phyloP scores from a whole-genome alignment of 2,329 filamentous ascomycete genomes.

The Colletotrichum sublineola region DNA sequence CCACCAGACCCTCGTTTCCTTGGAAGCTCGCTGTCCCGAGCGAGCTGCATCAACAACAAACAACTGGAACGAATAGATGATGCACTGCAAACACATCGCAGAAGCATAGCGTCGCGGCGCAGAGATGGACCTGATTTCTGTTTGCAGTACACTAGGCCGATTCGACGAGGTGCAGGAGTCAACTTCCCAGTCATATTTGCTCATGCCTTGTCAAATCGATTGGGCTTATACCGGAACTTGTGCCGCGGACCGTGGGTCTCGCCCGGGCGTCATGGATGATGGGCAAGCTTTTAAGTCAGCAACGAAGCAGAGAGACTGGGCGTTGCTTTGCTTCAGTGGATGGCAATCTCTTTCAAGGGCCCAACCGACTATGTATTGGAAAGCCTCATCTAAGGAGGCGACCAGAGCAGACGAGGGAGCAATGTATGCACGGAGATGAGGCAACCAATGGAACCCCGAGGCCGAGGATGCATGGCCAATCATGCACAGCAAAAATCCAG shows the following conservation, averaged over 20 bases:
- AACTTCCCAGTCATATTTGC: slow-evolving; percentile 31
- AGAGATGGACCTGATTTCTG: slow-evolving; percentile 16
- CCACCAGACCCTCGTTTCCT: slow-evolving; percentile 15
- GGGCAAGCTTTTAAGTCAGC: slow-evolving; percentile 10
- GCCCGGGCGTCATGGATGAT: slow-evolving; percentile 18
- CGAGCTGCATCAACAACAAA: slow-evolving; percentile 18
- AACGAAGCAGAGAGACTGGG: slow-evolving; percentile 8
- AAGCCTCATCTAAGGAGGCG: slow-evolving; percentile 41
- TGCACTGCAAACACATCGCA: slow-evolving; percentile 30
- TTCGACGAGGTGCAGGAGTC: slow-evolving; percentile 37
- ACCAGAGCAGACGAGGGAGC: slow-evolving; percentile 32
- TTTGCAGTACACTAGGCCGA: slow-evolving; percentile 23
- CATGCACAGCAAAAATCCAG: slow-evolving; percentile 23
- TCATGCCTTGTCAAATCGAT: neutral
- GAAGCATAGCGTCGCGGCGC: slow-evolving; percentile 18
- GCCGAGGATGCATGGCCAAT: slow-evolving; percentile 26
- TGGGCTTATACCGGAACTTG: slow-evolving; percentile 29
- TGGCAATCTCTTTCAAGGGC: slow-evolving; percentile 28
- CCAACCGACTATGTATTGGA: slow-evolving; percentile 10
- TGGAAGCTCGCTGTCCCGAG: slow-evolving; percentile 4
- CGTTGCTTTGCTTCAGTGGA: slow-evolving; percentile 23
- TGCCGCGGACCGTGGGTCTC: slow-evolving; percentile 25
- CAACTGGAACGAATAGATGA: neutral
- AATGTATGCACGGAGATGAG: slow-evolving; percentile 35
- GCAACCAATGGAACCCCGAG: slow-evolving; percentile 33